These are phyloP conservation scores for Paraurostyla sp. DNA, from an alignment of 73 alveolate species.

Conservation along the genomic window DNA sequence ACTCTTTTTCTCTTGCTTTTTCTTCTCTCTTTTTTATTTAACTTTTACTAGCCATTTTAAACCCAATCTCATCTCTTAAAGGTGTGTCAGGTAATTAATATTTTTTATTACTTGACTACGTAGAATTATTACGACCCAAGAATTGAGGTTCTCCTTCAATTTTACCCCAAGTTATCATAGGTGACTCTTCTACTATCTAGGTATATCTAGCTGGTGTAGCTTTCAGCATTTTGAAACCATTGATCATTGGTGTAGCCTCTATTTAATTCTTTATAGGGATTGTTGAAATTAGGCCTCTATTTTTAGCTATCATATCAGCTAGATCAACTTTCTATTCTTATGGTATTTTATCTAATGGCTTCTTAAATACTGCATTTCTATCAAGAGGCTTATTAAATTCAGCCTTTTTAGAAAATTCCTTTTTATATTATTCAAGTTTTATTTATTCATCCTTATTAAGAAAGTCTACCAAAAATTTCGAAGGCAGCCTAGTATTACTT, in stretches of 20 bases:
- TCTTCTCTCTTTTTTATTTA: background rate
- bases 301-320: slow-evolving; percentile 17
- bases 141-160: slow-evolving; percentile 21
- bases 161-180: slow-evolving; percentile 55
- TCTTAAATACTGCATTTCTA: slow-evolving; percentile 13
- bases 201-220: slow-evolving; percentile 25
- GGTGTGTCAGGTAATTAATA: slow-evolving; percentile 5
- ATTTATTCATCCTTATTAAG: slow-evolving; percentile 33
- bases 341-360: background rate
- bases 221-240: slow-evolving; percentile 29
- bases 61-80: slow-evolving; percentile 3
- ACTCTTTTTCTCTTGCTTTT: slow-evolving; percentile 8
- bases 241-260: slow-evolving; percentile 35
- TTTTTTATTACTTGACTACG: background rate
- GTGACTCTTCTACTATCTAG: slow-evolving; percentile 8
- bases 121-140: background rate
- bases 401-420: background rate
- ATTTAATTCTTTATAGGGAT: background rate
- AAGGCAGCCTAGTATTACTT: slow-evolving; percentile 31
- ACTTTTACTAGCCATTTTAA: slow-evolving; percentile 24
- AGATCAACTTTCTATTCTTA: background rate
- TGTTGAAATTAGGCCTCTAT: slow-evolving; percentile 22
- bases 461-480: background rate
- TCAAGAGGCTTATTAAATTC: slow-evolving; percentile 37
- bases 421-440: background rate